Base-by-base conservation (phyloP, 1,284 basidiomycete genomes). In the Austroboletus olivaceoglutinosus region DNA sequence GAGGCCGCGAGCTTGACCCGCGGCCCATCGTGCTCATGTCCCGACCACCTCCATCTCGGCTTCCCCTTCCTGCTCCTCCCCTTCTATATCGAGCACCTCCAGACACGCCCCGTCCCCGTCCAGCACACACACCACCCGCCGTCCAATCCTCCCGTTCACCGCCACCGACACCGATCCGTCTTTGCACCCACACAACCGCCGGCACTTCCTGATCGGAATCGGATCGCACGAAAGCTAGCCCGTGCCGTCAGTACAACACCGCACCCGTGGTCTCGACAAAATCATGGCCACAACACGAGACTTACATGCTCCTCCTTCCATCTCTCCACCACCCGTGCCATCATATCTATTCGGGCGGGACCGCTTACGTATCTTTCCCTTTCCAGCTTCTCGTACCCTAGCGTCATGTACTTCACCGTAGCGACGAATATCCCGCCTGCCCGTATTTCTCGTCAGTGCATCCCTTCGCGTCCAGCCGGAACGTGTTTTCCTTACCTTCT, bases 41-140 rank as follows among this genome's bases (percentile, higher is more conserved):
- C 68, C 70, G 53, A 67, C 69, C 52, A 63, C 68, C 63, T 70
- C 69, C 56, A 58, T 58, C 55, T 57, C 60, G 33, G n/a, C 56
- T 37, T 62, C 60, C 22, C 55, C 70, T 59, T 74, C 74, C 55
- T 69, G 70, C 55, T 72, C 82, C 62, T 61, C 83, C 76, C 78
- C 85, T 71, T 89, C 89, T 71, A 91, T 75, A 74, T 91, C 89
- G 60, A 91, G 72, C 47, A 85, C 76, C 72, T 91, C 87, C 73
- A 89, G 65, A 54, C 70, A 71, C 56, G 71, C 74, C 55, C 86
- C 86, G 45, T 73, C 73, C 52, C 66, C 71, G 64, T 86, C 85
- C 65, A 91, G 65, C 51, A 90, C 78, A 65, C 87, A 89, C 16
- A 81, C 86, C 47, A 89, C 82, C 63, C 86, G 75, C 60, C 89